Base-by-base conservation (phyloP, 352 stramenopile genomes). In the Globisporangium megalacanthum region DNA sequence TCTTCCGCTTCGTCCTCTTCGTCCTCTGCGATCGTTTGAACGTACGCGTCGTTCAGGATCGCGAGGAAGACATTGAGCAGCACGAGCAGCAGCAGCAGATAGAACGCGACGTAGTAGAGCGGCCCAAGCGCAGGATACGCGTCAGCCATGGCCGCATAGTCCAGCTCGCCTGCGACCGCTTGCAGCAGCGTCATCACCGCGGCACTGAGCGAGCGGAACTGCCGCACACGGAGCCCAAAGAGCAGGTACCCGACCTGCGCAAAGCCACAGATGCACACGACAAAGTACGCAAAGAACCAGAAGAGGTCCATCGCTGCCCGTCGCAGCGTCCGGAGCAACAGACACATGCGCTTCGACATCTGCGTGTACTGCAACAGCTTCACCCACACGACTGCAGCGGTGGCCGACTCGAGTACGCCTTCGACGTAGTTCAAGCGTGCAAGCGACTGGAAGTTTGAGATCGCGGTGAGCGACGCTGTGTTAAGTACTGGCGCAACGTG, bases 41-140 rank as follows among this genome's bases (percentile, higher is more conserved):
- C 59, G 55, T 88, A 92, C 33, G 80, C 79, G 58, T 90, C 82
- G 36, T 88, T 88, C 13, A 92, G 59, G 41, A 92, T 88, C 25
- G 80, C 79, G 7, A 86, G 64, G 46, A 89, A 89, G 9, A 92
- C 75, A 42, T 92, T 92, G 54, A 89, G 68, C 46, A 88, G 47
- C 15, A 92, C 74, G 9, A 92, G 62, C 45, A 89, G 53, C 51
- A 92, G 54, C 42, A 89, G 53, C 46, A 90, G 53, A 60, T 89
- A 92, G 62, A 84, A 92, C 48, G 69, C 49, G 22, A 89, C 69
- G 57, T 86, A 92, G 62, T 83, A 92, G 6, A 89, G 55, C 49
- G 82, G 82, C 0, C 79, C 82, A 2, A 86, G 64, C 45, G 72
- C 66, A 6, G 52, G 61, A 47, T 88, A 74, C 0, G 79, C 68